Evolutionary conservation across 495 filamentous ascomycete species (phyloP).

Genomic region (Glarea lozoyensis): DNA sequence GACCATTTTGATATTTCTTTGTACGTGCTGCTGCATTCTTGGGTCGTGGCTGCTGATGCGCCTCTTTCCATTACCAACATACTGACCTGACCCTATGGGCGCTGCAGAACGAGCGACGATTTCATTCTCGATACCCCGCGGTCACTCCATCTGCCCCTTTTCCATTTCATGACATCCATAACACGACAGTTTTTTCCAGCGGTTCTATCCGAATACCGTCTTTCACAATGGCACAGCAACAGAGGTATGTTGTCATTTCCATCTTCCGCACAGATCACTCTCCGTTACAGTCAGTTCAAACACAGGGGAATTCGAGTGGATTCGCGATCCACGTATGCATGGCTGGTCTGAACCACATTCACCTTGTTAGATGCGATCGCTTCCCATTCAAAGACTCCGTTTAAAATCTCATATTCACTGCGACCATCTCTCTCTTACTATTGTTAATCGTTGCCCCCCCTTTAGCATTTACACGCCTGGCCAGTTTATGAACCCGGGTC

Average conservation of each 20-base stretch:
- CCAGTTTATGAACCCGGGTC: slow-evolving; percentile 95
- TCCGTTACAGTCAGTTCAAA: slow-evolving; percentile 15
- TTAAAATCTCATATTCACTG: too few relatives aligned
- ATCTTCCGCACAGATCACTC: slow-evolving; percentile 7
- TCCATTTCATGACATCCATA: not conserved
- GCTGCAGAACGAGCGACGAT: slow-evolving; percentile 16
- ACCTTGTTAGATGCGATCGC: too few relatives aligned
- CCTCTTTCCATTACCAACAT: too few relatives aligned
- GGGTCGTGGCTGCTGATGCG: too few relatives aligned
- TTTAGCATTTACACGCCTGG: slow-evolving; percentile 53
- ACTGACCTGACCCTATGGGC: not conserved
- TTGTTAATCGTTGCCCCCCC: too few relatives aligned
- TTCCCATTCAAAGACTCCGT: too few relatives aligned
- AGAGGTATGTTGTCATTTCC: slow-evolving; percentile 10
- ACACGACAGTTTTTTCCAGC: slow-evolving; percentile 2
- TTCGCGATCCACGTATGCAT: not conserved
- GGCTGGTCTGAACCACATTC: slow-evolving; percentile 4
- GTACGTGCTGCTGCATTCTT: too few relatives aligned
- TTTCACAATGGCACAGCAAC: slow-evolving; percentile 21
- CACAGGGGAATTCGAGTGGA: slow-evolving; percentile 5
- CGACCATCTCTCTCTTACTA: too few relatives aligned
- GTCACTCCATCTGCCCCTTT: slow-evolving; percentile 3
- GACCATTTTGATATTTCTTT: not conserved
- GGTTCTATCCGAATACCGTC: slow-evolving; percentile 9
- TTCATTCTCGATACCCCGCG: slow-evolving; percentile 21